These are phyloP conservation scores for Parasarocladium wereldwijsianum DNA, from an alignment of 2,329 filamentous ascomycete genomes.

Conservation along the genomic window DNA sequence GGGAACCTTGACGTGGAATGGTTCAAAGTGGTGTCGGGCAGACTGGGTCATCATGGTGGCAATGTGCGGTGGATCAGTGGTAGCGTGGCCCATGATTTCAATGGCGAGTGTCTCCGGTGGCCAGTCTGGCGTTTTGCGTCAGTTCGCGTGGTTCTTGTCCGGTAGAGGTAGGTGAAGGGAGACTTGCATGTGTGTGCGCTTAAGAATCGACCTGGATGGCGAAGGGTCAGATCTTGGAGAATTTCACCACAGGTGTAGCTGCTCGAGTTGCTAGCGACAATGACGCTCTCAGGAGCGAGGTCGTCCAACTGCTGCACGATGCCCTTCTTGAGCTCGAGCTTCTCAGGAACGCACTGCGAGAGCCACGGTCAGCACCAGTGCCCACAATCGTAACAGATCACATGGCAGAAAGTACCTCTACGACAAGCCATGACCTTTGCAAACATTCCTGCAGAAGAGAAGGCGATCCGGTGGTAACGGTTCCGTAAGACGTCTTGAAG, in stretches of 20 bases:
- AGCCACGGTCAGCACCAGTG: not conserved
- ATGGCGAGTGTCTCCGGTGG: slow-evolving; percentile 15
- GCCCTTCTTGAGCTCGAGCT: slow-evolving; percentile 22
- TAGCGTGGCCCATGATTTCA: slow-evolving; percentile 17
- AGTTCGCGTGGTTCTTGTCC: not conserved
- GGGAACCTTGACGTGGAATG: slow-evolving; percentile 14
- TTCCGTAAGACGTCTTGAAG: too few relatives aligned
- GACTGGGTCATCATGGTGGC: slow-evolving; percentile 12
- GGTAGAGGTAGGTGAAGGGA: not conserved
- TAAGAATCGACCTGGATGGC: slow-evolving; percentile 19
- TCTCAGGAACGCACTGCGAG: slow-evolving; percentile 31
- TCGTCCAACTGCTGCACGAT: slow-evolving; percentile 24
- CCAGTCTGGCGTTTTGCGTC: slow-evolving; percentile 11
- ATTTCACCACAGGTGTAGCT: slow-evolving; percentile 29
- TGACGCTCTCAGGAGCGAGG: slow-evolving; percentile 17
- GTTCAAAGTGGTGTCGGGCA: slow-evolving; percentile 14
- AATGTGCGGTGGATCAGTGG: slow-evolving; percentile 10
- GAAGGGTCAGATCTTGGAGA: slow-evolving; percentile 19
- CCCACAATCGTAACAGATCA: too few relatives aligned
- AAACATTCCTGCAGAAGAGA: too few relatives aligned
- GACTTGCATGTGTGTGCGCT: slow-evolving; percentile 28
- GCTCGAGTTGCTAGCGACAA: slow-evolving; percentile 31
- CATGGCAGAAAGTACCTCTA: slow-evolving; percentile 13
- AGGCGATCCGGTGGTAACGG: too few relatives aligned
- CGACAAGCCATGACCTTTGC: slow-evolving; percentile 12